These are phyloP conservation scores for Annulohypoxylon nitens DNA, from an alignment of 495 filamentous ascomycete species.

Conservation along the genomic window DNA sequence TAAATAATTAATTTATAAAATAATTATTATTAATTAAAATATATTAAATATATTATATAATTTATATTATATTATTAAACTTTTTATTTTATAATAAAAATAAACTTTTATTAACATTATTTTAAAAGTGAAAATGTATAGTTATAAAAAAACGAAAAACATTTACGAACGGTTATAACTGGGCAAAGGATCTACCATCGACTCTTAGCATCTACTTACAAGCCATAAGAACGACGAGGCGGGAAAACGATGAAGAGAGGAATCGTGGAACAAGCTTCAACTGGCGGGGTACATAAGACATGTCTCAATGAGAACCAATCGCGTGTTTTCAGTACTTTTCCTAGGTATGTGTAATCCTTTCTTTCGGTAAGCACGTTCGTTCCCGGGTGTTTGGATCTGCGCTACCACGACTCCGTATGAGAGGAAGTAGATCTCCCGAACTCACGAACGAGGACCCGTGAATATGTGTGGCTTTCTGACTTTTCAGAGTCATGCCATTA, in stretches of 20 bases:
- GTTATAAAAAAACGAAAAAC: too few species aligned
- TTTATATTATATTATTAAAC: too few species aligned
- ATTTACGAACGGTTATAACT: not conserved
- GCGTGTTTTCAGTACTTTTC: constrained; percentile 8
- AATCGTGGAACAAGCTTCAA: constrained; percentile 8
- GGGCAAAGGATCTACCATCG: constrained; percentile 29
- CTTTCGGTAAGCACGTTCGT: not conserved
- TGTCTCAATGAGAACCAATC: constrained; percentile 33
- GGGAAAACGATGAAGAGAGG: not conserved
- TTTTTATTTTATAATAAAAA: too few species aligned
- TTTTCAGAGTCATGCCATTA: constrained; percentile 27
- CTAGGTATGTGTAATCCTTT: constrained; percentile 9
- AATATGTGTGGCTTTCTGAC: constrained; percentile 22
- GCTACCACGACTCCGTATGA: constrained; percentile 18
- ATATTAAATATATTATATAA: too few species aligned
- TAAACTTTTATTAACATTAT: too few species aligned
- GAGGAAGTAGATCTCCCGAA: constrained; percentile 42
- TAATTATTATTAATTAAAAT: too few species aligned
- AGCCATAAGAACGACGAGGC: not conserved
- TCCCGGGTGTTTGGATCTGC: constrained; percentile 32
- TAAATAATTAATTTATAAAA: too few species aligned
- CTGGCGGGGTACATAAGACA: constrained; percentile 13
- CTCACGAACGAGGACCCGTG: constrained; percentile 14
- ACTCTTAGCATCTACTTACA: constrained; percentile 26
- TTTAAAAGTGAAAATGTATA: too few species aligned